These are phyloP conservation scores for Amyloporia xantha DNA, from an alignment of 768 basidiomycete species.

Conservation along the genomic window DNA sequence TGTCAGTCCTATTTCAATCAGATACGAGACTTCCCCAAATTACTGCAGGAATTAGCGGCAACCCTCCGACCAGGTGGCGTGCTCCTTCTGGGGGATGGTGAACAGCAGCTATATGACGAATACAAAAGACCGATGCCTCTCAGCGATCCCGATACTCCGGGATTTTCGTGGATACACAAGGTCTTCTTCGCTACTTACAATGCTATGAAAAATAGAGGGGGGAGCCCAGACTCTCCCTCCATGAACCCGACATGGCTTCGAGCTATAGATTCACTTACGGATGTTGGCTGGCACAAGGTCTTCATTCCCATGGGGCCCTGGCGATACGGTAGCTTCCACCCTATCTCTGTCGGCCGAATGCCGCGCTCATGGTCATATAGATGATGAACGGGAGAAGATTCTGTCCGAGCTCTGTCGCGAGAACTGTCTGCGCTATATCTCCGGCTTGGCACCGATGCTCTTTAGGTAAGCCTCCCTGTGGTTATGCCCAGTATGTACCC, in stretches of 20 bases:
- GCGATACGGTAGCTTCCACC: conserved; percentile 18
- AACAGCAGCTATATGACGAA: conserved; percentile 28
- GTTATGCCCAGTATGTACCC: neutral
- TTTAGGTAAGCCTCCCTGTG: conserved; percentile 15
- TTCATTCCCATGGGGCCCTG: conserved; percentile 28
- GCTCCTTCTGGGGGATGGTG: conserved; percentile 25
- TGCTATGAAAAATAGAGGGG: conserved; percentile 26
- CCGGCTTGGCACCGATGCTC: conserved; percentile 23
- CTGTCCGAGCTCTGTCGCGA: conserved; percentile 25
- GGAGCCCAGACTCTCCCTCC: conserved; percentile 19
- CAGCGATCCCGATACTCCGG: conserved; percentile 16
- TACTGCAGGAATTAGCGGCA: conserved; percentile 22
- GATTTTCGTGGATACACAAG: conserved; percentile 22
- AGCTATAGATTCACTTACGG: conserved; percentile 18
- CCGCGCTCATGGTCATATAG: conserved; percentile 8
- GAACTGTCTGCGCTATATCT: conserved; percentile 23
- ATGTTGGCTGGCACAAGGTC: conserved; percentile 26
- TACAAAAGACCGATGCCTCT: conserved; percentile 19
- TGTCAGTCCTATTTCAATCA: conserved; percentile 1
- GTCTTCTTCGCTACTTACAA: conserved; percentile 28
- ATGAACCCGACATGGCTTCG: conserved; percentile 25
- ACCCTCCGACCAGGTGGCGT: conserved; percentile 26
- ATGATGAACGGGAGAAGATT: conserved; percentile 17
- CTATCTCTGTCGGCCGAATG: neutral
- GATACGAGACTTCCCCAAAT: conserved; percentile 25